These are phyloP conservation scores for Clitoria ternatea DNA, from an alignment of 306 rosid species.

Conservation along the genomic window DNA sequence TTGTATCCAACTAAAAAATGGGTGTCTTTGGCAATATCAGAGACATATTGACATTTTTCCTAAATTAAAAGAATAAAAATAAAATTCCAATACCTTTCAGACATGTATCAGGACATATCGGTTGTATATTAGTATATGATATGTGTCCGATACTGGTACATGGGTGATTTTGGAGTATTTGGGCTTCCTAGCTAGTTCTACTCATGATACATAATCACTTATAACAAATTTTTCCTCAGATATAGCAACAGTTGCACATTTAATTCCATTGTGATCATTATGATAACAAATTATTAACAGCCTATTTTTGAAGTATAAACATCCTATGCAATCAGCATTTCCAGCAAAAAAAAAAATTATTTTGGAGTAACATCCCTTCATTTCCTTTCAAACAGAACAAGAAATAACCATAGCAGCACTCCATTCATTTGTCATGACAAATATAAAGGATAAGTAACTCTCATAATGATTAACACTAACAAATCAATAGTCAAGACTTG, in stretches of 20 bases:
- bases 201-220: background rate
- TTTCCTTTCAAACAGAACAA: slow-evolving; percentile 27
- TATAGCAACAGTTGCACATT: slow-evolving; percentile 3
- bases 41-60: too few relatives aligned
- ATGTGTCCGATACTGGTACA: too few relatives aligned
- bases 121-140: too few relatives aligned
- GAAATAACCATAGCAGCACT: background rate
- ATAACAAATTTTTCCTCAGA: slow-evolving; percentile 46
- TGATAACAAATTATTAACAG: background rate
- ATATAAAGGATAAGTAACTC: background rate
- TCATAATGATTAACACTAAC: background rate
- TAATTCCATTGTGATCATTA: background rate
- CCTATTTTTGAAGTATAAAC: background rate
- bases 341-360: background rate
- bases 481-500: background rate
- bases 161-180: too few relatives aligned
- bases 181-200: too few relatives aligned
- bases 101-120: too few relatives aligned
- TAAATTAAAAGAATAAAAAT: too few relatives aligned
- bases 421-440: slow-evolving; percentile 1
- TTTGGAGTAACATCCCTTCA: slow-evolving; percentile 15
- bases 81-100: too few relatives aligned
- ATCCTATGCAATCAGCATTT: background rate
- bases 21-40: too few relatives aligned
- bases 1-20: too few relatives aligned